phyloP scores from a whole-genome alignment of 2,329 filamentous ascomycete genomes.

The Colletotrichum tamarilloi region DNA sequence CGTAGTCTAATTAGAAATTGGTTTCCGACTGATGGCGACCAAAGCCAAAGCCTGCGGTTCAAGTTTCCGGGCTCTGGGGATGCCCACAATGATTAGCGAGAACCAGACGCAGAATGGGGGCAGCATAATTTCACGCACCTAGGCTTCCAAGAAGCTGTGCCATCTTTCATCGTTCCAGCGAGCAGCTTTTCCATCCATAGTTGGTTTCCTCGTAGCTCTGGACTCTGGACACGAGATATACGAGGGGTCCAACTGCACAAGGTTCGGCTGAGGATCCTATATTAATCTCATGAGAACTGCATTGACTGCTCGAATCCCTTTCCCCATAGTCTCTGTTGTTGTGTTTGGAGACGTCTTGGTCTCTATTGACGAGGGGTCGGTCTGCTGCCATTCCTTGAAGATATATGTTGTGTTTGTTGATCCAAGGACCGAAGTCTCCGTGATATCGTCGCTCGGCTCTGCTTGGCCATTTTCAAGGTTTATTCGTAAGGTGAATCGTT shows the following conservation, averaged over 20 bases:
- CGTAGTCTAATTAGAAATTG: not conserved
- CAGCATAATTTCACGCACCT: not conserved
- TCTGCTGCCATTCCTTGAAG: no score
- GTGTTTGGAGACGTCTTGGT: no score
- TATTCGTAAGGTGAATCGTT: not conserved
- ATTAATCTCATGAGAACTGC: no score
- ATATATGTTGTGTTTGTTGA: not conserved
- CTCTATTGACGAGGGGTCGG: no score
- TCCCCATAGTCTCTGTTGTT: no score
- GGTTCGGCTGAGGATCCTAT: no score
- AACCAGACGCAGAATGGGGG: not conserved
- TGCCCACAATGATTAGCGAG: no score
- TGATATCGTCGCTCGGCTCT: not conserved
- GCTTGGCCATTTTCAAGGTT: not conserved
- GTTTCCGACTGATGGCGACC: no score
- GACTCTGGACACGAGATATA: no score
- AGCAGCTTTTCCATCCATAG: not conserved
- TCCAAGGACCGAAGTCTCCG: not conserved
- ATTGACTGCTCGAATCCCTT: no score
- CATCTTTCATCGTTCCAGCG: not conserved
- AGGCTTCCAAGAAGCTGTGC: not conserved
- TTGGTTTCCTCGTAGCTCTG: not conserved
- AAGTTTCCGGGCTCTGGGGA: not conserved
- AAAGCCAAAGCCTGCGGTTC: not conserved
- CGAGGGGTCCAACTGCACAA: no score